phyloP scores from a whole-genome alignment of 495 filamentous ascomycete species.

The Penicillium cataractarum region DNA sequence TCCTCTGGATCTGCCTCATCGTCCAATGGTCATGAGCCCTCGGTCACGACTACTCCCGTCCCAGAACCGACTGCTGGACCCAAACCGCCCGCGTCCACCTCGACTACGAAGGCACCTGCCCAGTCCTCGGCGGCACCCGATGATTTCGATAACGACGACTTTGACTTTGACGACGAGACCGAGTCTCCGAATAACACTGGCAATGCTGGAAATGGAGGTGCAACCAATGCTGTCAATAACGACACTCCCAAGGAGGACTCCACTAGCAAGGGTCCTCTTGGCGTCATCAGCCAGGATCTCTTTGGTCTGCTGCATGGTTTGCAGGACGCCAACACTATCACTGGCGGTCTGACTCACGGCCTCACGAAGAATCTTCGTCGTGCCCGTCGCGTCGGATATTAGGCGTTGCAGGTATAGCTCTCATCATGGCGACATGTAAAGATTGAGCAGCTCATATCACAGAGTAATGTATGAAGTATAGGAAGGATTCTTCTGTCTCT shows the following conservation, averaged over 20 bases:
- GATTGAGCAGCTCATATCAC: background rate
- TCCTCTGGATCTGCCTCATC: slow-evolving; percentile 34
- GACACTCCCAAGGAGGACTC: background rate
- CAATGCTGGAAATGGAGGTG: background rate
- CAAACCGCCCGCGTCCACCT: background rate
- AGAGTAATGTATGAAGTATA: no score
- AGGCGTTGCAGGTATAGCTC: background rate
- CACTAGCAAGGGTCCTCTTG: background rate
- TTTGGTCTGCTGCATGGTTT: slow-evolving; percentile 26
- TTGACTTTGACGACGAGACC: background rate
- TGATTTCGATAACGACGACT: background rate
- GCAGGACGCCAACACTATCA: slow-evolving; percentile 20
- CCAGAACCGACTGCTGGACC: slow-evolving; percentile 14
- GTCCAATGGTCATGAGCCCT: slow-evolving; percentile 26
- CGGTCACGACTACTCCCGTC: background rate
- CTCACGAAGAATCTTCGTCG: slow-evolving; percentile 22
- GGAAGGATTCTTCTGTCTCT: no score
- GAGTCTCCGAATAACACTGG: background rate
- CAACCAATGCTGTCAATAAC: background rate
- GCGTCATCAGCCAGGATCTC: slow-evolving; percentile 21
- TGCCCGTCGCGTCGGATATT: slow-evolving; percentile 19
- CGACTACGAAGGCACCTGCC: background rate
- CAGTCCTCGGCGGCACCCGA: background rate
- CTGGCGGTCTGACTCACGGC: slow-evolving; percentile 11
- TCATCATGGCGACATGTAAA: background rate